Conservation (phyloP, 148 eudicot genomes). For the Suaeda aralocaspica region DNA sequence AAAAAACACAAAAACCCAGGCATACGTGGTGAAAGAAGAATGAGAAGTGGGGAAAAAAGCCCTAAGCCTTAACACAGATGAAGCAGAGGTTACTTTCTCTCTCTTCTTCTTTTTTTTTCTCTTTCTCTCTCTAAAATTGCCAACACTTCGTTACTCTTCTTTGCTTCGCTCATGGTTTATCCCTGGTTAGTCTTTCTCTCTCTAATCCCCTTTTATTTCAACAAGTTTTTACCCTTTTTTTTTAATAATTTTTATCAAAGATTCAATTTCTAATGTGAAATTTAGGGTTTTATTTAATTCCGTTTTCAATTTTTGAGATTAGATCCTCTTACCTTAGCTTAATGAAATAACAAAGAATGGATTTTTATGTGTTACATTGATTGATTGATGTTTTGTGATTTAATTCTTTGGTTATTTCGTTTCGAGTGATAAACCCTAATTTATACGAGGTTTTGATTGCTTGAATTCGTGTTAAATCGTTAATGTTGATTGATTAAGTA, state of each 20-base stretch:
- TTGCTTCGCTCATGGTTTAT: background rate
- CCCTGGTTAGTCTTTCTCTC: conserved; percentile 8
- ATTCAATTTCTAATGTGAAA: background rate
- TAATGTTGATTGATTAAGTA: background rate
- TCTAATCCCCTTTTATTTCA: background rate
- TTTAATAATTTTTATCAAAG: background rate
- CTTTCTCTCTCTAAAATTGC: background rate
- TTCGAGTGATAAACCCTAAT: background rate
- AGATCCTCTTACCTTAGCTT: no score
- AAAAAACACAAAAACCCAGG: no score
- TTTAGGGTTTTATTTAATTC: background rate
- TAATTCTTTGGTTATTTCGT: no score
- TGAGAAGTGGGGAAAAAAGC: background rate
- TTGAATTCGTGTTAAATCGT: background rate
- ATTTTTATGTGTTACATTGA: background rate
- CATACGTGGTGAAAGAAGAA: no score
- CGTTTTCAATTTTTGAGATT: no score
- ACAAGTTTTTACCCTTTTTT: background rate
- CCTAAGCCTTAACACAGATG: no score
- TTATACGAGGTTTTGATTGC: background rate
- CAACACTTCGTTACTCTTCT: background rate
- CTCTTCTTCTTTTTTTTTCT: background rate
- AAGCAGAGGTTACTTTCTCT: no score
- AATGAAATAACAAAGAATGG: no score
- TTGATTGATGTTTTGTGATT: background rate